These are phyloP conservation scores for Leccinum truebloodii DNA, from an alignment of 768 basidiomycete species.

Conservation along the genomic window DNA sequence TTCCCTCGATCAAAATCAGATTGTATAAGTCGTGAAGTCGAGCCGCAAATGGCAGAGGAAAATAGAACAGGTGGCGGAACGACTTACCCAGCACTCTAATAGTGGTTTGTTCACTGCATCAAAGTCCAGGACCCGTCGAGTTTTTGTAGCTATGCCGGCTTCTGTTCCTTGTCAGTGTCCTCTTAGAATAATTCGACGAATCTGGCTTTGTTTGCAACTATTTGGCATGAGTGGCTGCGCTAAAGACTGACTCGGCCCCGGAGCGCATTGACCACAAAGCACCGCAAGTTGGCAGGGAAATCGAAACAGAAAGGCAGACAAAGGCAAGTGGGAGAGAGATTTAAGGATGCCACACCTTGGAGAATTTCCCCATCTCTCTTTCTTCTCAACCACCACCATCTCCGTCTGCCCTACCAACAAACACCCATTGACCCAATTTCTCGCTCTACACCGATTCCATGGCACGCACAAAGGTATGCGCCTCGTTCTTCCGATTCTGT, in stretches of 20 bases:
- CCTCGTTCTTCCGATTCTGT: neutral
- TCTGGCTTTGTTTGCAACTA: slow-evolving; percentile 8
- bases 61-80: neutral
- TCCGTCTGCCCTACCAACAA: slow-evolving; percentile 1
- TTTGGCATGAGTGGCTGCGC: slow-evolving; percentile 12
- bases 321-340: slow-evolving; percentile 1
- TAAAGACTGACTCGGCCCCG: too few relatives aligned
- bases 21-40: neutral
- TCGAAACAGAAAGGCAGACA: slow-evolving; percentile 17
- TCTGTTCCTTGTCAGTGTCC: neutral
- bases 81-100: neutral
- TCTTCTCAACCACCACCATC: slow-evolving; percentile 23
- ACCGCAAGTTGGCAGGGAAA: slow-evolving; percentile 21
- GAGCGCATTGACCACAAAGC: slow-evolving; percentile 31
- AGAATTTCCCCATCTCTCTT: slow-evolving; percentile 14
- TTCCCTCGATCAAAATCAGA: neutral
- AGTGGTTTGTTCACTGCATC: neutral
- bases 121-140: neutral
- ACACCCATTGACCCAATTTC: neutral
- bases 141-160: neutral
- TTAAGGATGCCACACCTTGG: slow-evolving; percentile 15
- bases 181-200: neutral
- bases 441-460: slow-evolving; percentile 38
- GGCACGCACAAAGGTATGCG: slow-evolving; percentile 64
- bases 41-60: neutral